These are phyloP conservation scores for Chalciporus piperatoides DNA, from an alignment of 1,284 basidiomycete species.

Conservation along the genomic window DNA sequence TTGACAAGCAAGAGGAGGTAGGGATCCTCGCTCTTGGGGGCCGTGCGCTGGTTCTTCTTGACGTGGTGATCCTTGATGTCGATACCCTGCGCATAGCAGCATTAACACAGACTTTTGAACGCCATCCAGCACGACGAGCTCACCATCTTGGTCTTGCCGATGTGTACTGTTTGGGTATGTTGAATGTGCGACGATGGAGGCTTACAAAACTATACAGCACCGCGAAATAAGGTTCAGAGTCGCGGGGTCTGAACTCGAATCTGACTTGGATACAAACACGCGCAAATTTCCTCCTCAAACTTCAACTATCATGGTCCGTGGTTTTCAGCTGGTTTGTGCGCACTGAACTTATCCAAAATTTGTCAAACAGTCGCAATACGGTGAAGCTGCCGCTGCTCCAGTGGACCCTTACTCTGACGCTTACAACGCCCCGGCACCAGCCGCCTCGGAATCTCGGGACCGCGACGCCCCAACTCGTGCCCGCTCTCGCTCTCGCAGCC, in stretches of 20 bases:
- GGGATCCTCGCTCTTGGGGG: constrained; percentile 98
- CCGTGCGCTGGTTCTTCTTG: constrained; percentile 94
- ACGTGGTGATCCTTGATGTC: constrained; percentile 98
- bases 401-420: constrained; percentile 81
- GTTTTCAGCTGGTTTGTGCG: background rate
- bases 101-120: constrained; percentile 19
- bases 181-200: constrained; percentile 37
- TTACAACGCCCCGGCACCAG: constrained; percentile 62
- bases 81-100: constrained; percentile 72
- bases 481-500: constrained; percentile 72
- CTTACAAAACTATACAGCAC: constrained; percentile 58
- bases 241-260: constrained; percentile 37
- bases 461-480: constrained; percentile 53
- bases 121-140: constrained; percentile 44
- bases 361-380: constrained; percentile 46
- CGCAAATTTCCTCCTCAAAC: constrained; percentile 40
- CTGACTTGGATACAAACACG: constrained; percentile 39
- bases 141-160: constrained; percentile 75
- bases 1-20: constrained; percentile 98
- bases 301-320: constrained; percentile 65
- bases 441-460: constrained; percentile 41
- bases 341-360: constrained; percentile 4
- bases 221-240: constrained; percentile 23
- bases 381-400: constrained; percentile 51
- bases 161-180: constrained; percentile 41